Evolutionary conservation across 768 basidiomycete species (phyloP).

Genomic region (Xerocomellus dryophilus): DNA sequence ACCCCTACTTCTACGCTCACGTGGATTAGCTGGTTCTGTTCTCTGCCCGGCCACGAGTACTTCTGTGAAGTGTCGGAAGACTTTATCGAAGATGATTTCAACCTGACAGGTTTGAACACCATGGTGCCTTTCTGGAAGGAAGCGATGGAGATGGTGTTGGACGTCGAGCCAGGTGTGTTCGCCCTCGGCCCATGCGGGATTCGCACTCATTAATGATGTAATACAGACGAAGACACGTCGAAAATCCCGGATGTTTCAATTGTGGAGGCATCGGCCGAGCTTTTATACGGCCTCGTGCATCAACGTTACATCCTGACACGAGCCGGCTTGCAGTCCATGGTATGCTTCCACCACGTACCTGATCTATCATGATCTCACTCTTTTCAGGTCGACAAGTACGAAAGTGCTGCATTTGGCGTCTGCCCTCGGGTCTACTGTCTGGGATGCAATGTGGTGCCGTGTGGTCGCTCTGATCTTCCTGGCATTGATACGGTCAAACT

Average conservation of each 20-base stretch:
- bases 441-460: conserved; percentile 86
- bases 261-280: conserved; percentile 95
- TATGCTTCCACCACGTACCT: conserved; percentile 32
- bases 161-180: conserved; percentile 92
- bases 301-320: conserved; percentile 97
- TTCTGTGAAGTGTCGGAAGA: conserved; percentile 98
- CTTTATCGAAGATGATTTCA: conserved; percentile 99
- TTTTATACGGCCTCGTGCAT: conserved; percentile 96
- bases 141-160: conserved; percentile 99
- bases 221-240: conserved; percentile 79
- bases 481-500: conserved; percentile 97
- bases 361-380: conserved; percentile 16
- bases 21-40: conserved; percentile 97
- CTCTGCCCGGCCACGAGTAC: conserved; percentile 93
- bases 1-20: conserved; percentile 89
- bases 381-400: conserved; percentile 89
- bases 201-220: conserved; percentile 8
- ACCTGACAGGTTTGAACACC: conserved; percentile 90
- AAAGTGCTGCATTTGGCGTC: conserved; percentile 83
- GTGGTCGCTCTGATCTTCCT: conserved; percentile 92
- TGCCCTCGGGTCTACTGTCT: conserved; percentile 96
- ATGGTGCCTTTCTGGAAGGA: conserved; percentile 99
- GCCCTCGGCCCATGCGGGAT: conserved; percentile 13
- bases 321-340: conserved; percentile 93
- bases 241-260: conserved; percentile 99